Evolutionary conservation across 164 flowering plant species (phyloP).

Genomic region (Liquidambar formosana): DNA sequence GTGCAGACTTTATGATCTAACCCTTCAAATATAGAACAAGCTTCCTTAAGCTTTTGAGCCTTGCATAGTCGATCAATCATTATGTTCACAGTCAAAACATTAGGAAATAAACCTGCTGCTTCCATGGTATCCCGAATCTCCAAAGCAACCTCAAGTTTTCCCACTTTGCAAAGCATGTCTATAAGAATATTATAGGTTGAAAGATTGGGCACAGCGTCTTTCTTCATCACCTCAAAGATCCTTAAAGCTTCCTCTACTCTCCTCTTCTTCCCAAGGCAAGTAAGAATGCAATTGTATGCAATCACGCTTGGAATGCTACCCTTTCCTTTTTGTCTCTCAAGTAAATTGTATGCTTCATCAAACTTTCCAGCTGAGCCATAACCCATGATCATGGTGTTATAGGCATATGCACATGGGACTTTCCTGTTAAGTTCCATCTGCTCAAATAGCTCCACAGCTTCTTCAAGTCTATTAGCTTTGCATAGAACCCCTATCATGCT

Average conservation of each 20-base stretch:
- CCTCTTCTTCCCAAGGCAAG: constrained; percentile 83
- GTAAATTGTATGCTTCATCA: constrained; percentile 74
- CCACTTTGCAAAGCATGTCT: constrained; percentile 79
- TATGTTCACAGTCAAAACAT: constrained; percentile 76
- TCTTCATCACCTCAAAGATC: constrained; percentile 80
- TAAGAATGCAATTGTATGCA: constrained; percentile 82
- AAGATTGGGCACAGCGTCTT: constrained; percentile 78
- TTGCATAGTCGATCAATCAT: constrained; percentile 89
- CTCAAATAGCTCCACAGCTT: constrained; percentile 84
- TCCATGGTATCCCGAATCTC: constrained; percentile 63
- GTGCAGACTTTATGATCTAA: constrained; percentile 60
- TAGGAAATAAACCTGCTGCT: constrained; percentile 80
- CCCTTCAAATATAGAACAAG: constrained; percentile 66
- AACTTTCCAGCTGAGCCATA: constrained; percentile 86
- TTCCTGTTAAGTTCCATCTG: constrained; percentile 61
- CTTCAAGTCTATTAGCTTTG: constrained; percentile 60
- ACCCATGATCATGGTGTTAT: constrained; percentile 97
- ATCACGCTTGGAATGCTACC: constrained; percentile 88
- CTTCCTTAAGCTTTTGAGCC: constrained; percentile 73
- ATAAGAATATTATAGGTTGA: constrained; percentile 76
- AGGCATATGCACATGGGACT: constrained; percentile 92
- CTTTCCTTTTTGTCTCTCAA: constrained; percentile 77
- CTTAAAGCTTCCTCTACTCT: constrained; percentile 62
- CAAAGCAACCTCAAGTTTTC: constrained; percentile 65
- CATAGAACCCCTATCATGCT: constrained; percentile 94